Evolutionary conservation across 106 monocot genomes (phyloP), one percentile per base, ranked within the genome.

Genomic region (Iris macrosiphon): DNA sequence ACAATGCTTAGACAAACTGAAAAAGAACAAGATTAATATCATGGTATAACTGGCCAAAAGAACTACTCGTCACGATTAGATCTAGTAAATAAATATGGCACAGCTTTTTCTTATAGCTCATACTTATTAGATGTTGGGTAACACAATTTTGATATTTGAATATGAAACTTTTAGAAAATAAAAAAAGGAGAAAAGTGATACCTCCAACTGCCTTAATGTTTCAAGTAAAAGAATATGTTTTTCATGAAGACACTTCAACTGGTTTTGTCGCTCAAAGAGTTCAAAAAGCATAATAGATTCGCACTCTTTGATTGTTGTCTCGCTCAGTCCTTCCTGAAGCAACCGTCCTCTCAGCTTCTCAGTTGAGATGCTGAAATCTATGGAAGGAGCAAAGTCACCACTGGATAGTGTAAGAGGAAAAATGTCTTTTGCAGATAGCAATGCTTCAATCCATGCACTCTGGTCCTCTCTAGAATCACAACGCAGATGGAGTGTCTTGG

Each of bases 401-500:
- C 66, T 85, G 17, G 78, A 65, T 35, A 82, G 49, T 9, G 54
- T 20, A 44, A 81, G 77, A 52, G 90, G 85, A 63, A 91, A 75
- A 18, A 68, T 49, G 52, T 91, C 90, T 61, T 82, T 91, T 0
- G 81, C 71, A 37, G 72, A 66, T 12, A 66, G 31, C 49, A 91
- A 67, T 12, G 85, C 69, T 20, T 91, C 85, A 30, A 85, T 75
- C 90, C 90, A 85, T 26, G 59, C 32, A 72, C 40, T 47, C 2
- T 85, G 77, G 19, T 91, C 90, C 35, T 91, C 90, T 49, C 78
- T 78, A 18, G 81, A 66, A 33, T 81, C 75, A 63, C 90, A 85
- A 16, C 85, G 66, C 28, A 91, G 64, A 73, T 91, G 90, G 38
- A 91, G 81, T 24, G 90, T 91, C 50, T 91, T 91, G 8, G 85